phyloP scores from a whole-genome alignment of 768 basidiomycete species.

The Daedaleopsis nitida region DNA sequence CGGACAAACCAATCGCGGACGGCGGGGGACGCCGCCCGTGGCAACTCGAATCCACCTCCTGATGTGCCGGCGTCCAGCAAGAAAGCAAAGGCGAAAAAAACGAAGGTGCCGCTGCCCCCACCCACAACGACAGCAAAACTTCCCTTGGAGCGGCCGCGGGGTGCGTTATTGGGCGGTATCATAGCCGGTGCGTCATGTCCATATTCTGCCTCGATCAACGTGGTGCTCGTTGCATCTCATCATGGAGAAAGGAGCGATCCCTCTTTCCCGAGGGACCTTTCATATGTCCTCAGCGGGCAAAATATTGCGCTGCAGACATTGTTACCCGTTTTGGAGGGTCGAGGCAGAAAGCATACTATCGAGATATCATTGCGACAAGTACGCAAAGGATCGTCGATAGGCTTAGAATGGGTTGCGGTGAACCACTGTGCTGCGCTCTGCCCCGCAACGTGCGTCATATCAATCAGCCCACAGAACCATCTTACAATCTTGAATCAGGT shows the following conservation, averaged over 20 bases:
- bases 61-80: constrained; percentile 7
- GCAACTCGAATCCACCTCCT: background rate
- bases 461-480: background rate
- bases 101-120: background rate
- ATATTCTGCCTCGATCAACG: no score
- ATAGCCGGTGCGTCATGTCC: constrained; percentile 13
- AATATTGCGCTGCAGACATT: no score
- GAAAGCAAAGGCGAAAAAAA: constrained; percentile 12
- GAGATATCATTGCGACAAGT: no score
- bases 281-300: no score
- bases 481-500: background rate
- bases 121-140: background rate
- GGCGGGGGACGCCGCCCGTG: constrained; percentile 3
- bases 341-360: no score
- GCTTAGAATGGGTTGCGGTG: no score
- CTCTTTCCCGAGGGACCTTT: no score
- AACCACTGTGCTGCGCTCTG: background rate
- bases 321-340: no score
- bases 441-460: background rate
- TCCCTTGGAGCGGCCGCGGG: background rate
- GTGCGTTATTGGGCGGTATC: background rate
- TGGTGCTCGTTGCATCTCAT: background rate
- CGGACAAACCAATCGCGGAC: background rate
- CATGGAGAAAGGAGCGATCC: no score
- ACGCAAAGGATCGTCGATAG: no score